Conservation (phyloP, 192 early-diverging fungal species). For the Backusella sp. region DNA sequence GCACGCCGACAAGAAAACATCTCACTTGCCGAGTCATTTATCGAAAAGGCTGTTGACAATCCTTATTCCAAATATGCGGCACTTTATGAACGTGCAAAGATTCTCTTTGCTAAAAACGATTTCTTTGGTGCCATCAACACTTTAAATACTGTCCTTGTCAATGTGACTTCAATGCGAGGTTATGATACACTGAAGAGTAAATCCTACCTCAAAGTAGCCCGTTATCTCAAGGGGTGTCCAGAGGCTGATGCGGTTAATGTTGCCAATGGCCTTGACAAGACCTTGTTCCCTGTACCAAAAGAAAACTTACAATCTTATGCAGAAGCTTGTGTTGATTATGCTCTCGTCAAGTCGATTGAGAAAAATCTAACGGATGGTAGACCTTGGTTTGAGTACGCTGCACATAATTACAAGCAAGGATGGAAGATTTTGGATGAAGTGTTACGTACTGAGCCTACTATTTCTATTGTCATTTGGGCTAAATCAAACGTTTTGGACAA, state of each 20-base stretch:
- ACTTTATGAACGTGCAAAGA: slow-evolving; percentile 15
- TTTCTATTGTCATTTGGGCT: slow-evolving; percentile 13
- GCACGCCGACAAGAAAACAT: slow-evolving; percentile 18
- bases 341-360: slow-evolving; percentile 12
- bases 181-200: slow-evolving; percentile 8
- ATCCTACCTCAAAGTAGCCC: slow-evolving; percentile 16
- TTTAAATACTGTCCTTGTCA: not conserved
- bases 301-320: not conserved
- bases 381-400: slow-evolving; percentile 61
- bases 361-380: not conserved
- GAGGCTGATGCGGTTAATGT: not conserved
- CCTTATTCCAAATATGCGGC: not conserved
- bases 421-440: slow-evolving; percentile 55
- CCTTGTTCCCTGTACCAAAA: not conserved
- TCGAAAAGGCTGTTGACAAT: not conserved
- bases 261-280: not conserved
- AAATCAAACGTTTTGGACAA: slow-evolving; percentile 1
- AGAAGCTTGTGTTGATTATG: slow-evolving; percentile 11
- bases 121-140: not conserved
- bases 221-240: slow-evolving; percentile 10
- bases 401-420: slow-evolving; percentile 57
- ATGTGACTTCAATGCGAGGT: not conserved
- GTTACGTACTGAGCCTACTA: not conserved
- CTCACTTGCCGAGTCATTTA: not conserved
- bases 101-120: slow-evolving; percentile 12